Percentiles rank a stretch among this genome's conserved stretches.
Evolutionary conservation across 768 basidiomycete genomes (phyloP).

Genomic region (Inosperma sp.): DNA sequence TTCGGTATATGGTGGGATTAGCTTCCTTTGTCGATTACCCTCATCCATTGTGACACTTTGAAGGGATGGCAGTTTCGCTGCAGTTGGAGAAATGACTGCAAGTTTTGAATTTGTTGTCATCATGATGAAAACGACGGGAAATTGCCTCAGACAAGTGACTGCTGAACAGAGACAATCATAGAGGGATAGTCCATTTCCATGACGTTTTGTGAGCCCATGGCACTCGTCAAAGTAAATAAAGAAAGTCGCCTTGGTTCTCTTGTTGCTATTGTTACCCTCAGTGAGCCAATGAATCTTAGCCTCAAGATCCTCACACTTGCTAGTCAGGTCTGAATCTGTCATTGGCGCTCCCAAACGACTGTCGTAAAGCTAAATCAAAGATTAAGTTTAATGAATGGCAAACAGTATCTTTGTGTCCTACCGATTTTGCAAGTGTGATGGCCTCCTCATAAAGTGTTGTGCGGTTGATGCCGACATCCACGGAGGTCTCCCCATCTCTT

Average conservation of each 20-base stretch:
- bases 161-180: neutral
- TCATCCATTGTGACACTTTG: neutral
- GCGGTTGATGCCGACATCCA: too few species aligned
- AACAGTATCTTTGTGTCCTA: neutral
- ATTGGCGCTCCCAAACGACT: neutral
- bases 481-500: too few species aligned
- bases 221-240: constrained; percentile 2
- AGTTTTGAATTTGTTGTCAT: neutral
- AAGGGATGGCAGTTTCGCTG: neutral
- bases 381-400: neutral
- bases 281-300: neutral
- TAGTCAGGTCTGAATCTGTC: neutral
- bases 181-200: neutral
- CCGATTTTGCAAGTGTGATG: neutral
- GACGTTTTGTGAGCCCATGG: neutral
- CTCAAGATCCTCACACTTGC: neutral
- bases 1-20: neutral
- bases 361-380: neutral
- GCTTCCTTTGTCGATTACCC: neutral
- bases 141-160: neutral
- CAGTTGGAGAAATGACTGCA: neutral
- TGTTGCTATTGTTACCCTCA: neutral
- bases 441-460: too few species aligned
- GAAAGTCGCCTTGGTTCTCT: neutral
- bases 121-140: neutral